phyloP scores from a whole-genome alignment of 2,329 filamentous ascomycete species.

The Leptosphaerulina australis region DNA sequence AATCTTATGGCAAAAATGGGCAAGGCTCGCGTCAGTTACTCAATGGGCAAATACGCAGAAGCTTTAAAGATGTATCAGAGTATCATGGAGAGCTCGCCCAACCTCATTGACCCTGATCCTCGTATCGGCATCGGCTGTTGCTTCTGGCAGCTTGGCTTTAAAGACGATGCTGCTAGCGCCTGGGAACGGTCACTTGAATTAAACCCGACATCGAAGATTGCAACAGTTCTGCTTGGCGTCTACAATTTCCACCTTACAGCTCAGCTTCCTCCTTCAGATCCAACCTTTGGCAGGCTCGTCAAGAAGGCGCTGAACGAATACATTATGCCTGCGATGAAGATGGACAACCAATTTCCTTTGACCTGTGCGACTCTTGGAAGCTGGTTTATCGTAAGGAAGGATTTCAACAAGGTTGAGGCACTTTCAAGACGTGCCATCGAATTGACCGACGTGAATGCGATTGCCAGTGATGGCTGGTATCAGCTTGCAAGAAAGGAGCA shows the following conservation, averaged over 20 bases:
- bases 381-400: conserved; percentile 86
- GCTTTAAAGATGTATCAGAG: conserved; percentile 86
- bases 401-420: conserved; percentile 79
- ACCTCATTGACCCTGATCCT: conserved; percentile 89
- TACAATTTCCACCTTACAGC: conserved; percentile 89
- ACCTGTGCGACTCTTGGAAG: conserved; percentile 88
- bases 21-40: conserved; percentile 84
- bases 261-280: conserved; percentile 79
- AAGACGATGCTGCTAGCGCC: conserved; percentile 85
- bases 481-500: conserved; percentile 90
- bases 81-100: conserved; percentile 82
- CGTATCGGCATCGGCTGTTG: conserved; percentile 96
- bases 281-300: conserved; percentile 83
- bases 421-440: conserved; percentile 93
- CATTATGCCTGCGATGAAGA: conserved; percentile 90
- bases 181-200: conserved; percentile 90
- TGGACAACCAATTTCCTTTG: conserved; percentile 88
- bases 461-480: conserved; percentile 98
- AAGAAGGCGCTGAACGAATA: conserved; percentile 94
- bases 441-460: conserved; percentile 92
- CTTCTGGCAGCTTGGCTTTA: conserved; percentile 95
- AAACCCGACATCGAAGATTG: conserved; percentile 82
- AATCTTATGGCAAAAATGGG: conserved; percentile 94
- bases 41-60: conserved; percentile 83
- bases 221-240: conserved; percentile 85